Evolutionary conservation across 768 basidiomycete genomes (phyloP).

Genomic region (Mrakia gelida): DNA sequence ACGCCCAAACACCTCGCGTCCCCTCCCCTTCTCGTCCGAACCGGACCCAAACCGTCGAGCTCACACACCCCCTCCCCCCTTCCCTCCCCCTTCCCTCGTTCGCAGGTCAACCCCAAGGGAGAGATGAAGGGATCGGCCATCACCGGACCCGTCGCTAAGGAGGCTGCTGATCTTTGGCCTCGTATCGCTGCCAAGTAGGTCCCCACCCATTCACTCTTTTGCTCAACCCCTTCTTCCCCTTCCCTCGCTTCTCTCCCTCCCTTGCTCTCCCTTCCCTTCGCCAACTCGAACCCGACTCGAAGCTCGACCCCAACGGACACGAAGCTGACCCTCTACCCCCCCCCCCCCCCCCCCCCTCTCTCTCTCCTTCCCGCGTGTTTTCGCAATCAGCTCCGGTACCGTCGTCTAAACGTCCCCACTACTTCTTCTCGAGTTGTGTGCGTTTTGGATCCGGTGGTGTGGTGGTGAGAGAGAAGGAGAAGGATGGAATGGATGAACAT

Average conservation of each 20-base stretch:
- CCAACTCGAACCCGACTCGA: no score
- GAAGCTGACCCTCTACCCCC: no score
- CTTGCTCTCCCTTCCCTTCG: no score
- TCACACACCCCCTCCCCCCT: background rate
- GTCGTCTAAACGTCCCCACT: constrained; percentile 64
- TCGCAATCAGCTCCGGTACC: constrained; percentile 63
- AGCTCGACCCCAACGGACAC: no score
- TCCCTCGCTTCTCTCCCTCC: no score
- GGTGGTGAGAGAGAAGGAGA: no score
- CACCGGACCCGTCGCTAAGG: constrained; percentile 94
- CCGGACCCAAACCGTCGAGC: constrained; percentile 46
- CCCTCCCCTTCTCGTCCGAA: background rate
- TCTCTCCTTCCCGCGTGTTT: background rate
- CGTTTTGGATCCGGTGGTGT: no score
- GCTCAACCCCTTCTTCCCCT: no score
- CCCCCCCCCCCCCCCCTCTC: background rate
- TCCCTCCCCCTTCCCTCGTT: background rate
- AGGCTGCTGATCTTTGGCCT: constrained; percentile 99
- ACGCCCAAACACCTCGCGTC: no score
- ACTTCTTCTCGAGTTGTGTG: no score
- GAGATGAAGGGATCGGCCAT: constrained; percentile 99
- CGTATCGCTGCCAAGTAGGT: constrained; percentile 86
- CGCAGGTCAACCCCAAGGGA: constrained; percentile 80
- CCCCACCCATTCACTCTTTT: no score
- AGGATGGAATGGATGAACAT: no score